These are phyloP conservation scores for Diaporthe eres DNA, from an alignment of 2,329 filamentous ascomycete genomes.

Conservation along the genomic window DNA sequence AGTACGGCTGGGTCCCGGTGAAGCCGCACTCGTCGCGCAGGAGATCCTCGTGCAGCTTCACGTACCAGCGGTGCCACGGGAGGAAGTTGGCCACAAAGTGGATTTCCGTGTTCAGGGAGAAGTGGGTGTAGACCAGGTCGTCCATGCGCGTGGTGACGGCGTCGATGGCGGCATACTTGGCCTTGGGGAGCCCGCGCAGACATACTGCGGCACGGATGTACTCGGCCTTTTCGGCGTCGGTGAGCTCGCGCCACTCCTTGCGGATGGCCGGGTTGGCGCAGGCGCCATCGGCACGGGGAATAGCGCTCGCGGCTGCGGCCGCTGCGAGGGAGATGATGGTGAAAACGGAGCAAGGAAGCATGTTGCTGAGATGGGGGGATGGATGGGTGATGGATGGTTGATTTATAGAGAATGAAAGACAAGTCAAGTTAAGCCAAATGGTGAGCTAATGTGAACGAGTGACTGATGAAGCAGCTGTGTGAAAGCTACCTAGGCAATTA, in stretches of 20 bases:
- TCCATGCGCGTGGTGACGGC: conserved; percentile 5
- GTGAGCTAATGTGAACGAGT: too few species aligned
- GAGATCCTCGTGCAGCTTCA: background rate
- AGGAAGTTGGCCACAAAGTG: conserved; percentile 17
- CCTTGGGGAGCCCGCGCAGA: background rate
- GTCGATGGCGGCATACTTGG: background rate
- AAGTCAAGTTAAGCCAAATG: too few species aligned
- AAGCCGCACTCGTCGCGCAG: conserved; percentile 7
- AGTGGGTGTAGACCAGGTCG: conserved; percentile 1
- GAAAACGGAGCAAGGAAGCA: background rate
- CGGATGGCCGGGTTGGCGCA: background rate
- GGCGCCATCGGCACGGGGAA: background rate
- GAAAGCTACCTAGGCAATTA: too few species aligned
- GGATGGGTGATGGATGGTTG: too few species aligned
- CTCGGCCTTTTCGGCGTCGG: conserved; percentile 4
- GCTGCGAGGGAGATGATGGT: background rate
- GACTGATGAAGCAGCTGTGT: too few species aligned
- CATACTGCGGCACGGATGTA: conserved; percentile 2
- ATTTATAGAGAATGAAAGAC: too few species aligned
- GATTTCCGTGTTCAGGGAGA: background rate
- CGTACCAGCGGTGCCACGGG: conserved; percentile 7
- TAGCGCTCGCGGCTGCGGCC: background rate
- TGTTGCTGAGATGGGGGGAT: too few species aligned
- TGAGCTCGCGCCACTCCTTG: conserved; percentile 20
- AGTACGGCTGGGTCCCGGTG: background rate